These are phyloP conservation scores for Candida tallmaniae DNA, from an alignment of 805 yeast species.

Conservation along the genomic window DNA sequence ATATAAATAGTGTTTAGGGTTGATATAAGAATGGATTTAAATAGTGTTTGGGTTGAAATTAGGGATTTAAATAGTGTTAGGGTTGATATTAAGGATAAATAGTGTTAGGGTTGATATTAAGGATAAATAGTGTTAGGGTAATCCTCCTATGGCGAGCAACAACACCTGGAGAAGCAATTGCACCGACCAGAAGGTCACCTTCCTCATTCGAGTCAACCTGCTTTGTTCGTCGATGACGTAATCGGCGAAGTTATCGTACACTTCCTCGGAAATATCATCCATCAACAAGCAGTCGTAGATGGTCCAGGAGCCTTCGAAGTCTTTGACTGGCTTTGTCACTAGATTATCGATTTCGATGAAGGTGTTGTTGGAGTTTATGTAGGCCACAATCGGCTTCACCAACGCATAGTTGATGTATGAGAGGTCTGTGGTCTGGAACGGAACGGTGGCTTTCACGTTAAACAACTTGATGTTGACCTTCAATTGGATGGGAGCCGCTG, in stretches of 20 bases:
- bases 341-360: conserved; percentile 84
- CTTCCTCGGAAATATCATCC: conserved; percentile 87
- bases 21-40: no score
- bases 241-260: conserved; percentile 83
- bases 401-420: conserved; percentile 91
- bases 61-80: no score
- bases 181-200: conserved; percentile 90
- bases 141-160: conserved; percentile 73
- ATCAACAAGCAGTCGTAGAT: conserved; percentile 83
- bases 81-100: conserved; percentile 45
- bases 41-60: no score
- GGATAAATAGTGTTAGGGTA: conserved; percentile 28
- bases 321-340: conserved; percentile 70
- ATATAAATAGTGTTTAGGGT: no score
- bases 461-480: conserved; percentile 77
- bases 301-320: conserved; percentile 97
- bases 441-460: conserved; percentile 85
- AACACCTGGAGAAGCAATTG: conserved; percentile 75
- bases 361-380: conserved; percentile 85
- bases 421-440: conserved; percentile 79
- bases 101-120: conserved; percentile 46
- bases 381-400: conserved; percentile 91
- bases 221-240: conserved; percentile 87
- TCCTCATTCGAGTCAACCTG: conserved; percentile 63
- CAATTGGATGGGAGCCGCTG: conserved; percentile 54